Conservation (phyloP, 2,329 filamentous ascomycete species). For the Iodosphaeria phyllophila region DNA sequence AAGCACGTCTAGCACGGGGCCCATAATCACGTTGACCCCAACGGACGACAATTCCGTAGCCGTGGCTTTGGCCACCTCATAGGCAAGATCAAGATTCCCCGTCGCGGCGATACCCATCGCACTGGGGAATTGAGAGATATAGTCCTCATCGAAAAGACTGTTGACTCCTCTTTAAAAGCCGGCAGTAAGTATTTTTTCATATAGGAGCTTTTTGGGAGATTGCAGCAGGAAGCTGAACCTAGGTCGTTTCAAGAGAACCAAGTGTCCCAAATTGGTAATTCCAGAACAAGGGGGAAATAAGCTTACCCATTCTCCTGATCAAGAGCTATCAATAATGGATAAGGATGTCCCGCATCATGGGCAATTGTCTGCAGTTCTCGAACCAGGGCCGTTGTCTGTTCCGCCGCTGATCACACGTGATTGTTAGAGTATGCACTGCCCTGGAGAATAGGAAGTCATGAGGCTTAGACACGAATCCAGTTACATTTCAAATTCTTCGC, state of each 20-base stretch:
- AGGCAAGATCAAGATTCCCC: conserved; percentile 67
- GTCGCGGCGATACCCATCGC: conserved; percentile 95
- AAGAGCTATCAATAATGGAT: conserved; percentile 74
- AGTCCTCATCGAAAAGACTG: conserved; percentile 87
- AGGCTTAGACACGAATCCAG: too few species aligned
- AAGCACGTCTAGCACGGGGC: conserved; percentile 81
- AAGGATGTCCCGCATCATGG: conserved; percentile 72
- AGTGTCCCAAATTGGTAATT: too few species aligned
- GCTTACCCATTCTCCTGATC: conserved; percentile 99
- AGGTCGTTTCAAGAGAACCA: too few species aligned
- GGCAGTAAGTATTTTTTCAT: too few species aligned
- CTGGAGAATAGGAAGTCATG: conserved; percentile 2
- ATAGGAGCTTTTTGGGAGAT: too few species aligned
- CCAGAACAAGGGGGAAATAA: too few species aligned
- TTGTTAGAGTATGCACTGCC: conserved; percentile 1
- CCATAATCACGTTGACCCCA: conserved; percentile 89
- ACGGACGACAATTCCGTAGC: conserved; percentile 83
- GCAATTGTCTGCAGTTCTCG: conserved; percentile 88
- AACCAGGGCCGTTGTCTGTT: conserved; percentile 74
- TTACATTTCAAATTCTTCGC: conserved; percentile 74
- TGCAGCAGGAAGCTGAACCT: too few species aligned
- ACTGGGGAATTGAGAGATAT: conserved; percentile 90
- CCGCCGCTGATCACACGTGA: conserved; percentile 53
- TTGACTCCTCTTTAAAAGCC: too few species aligned
- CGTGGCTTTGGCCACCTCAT: conserved; percentile 80